phyloP scores from a whole-genome alignment of 1,139 yeast genomes.

The Kluyveromyces sp. region DNA sequence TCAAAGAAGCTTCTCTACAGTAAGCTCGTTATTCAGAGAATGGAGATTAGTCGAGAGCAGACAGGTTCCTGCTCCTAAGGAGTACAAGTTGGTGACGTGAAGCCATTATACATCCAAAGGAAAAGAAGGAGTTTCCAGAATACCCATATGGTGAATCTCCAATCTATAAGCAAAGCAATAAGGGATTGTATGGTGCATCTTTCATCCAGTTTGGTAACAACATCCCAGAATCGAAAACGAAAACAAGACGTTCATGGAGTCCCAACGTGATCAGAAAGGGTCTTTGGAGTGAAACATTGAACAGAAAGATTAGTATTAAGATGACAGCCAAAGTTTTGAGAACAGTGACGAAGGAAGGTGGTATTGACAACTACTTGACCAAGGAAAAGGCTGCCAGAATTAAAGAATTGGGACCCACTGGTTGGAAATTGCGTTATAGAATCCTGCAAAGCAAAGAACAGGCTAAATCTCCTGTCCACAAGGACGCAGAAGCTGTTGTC shows the following conservation, averaged over 20 bases:
- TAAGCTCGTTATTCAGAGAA: slow-evolving; percentile 20
- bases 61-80: slow-evolving; percentile 32
- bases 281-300: slow-evolving; percentile 78
- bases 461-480: slow-evolving; percentile 26
- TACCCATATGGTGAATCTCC: slow-evolving; percentile 77
- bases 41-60: slow-evolving; percentile 37
- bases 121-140: slow-evolving; percentile 51
- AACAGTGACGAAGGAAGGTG: slow-evolving; percentile 89
- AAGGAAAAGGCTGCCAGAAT: slow-evolving; percentile 85
- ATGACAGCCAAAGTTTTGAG: slow-evolving; percentile 78
- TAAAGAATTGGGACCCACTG: slow-evolving; percentile 85
- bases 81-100: slow-evolving; percentile 39
- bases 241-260: slow-evolving; percentile 66
- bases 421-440: slow-evolving; percentile 81
- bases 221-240: slow-evolving; percentile 70
- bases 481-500: slow-evolving; percentile 28
- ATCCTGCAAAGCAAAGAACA: slow-evolving; percentile 40
- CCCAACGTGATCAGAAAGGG: slow-evolving; percentile 73
- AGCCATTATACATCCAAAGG: slow-evolving; percentile 43
- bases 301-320: slow-evolving; percentile 45
- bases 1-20: slow-evolving; percentile 15
- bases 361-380: slow-evolving; percentile 76
- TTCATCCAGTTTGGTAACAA: slow-evolving; percentile 72
- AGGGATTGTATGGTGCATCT: slow-evolving; percentile 86
- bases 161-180: slow-evolving; percentile 74